These are phyloP conservation scores for Ogataea neopini DNA, from an alignment of 805 yeast genomes.

Conservation along the genomic window DNA sequence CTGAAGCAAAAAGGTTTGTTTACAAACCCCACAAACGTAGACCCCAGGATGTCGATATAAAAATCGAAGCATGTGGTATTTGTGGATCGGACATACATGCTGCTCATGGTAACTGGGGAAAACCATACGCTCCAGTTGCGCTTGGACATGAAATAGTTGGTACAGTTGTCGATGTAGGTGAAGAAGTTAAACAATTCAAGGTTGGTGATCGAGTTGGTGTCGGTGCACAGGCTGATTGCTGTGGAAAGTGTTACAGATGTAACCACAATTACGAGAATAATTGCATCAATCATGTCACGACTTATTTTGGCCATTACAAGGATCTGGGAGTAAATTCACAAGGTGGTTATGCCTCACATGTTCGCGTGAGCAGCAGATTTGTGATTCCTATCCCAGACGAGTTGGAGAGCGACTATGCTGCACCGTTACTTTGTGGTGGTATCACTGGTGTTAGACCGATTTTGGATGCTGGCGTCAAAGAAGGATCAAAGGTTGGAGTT, in stretches of 20 bases:
- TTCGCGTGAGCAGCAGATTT: conserved; percentile 62
- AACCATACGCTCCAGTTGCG: conserved; percentile 38
- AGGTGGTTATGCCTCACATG: conserved; percentile 70
- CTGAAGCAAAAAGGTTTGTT: conserved; percentile 26
- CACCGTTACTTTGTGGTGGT: conserved; percentile 80
- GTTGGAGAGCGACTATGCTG: conserved; percentile 54
- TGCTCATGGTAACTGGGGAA: conserved; percentile 51
- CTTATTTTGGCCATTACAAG: conserved; percentile 36
- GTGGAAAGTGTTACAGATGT: conserved; percentile 65
- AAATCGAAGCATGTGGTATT: conserved; percentile 48
- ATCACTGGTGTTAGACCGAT: conserved; percentile 71
- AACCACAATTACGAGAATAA: conserved; percentile 47
- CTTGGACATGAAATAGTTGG: conserved; percentile 71
- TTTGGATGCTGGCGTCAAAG: conserved; percentile 42
- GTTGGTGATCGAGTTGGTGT: conserved; percentile 79
- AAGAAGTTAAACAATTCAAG: conserved; percentile 48
- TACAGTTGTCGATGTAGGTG: conserved; percentile 57
- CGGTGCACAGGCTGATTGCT: conserved; percentile 68
- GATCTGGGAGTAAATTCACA: conserved; percentile 39
- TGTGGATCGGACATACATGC: conserved; percentile 64
- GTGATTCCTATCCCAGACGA: conserved; percentile 63
- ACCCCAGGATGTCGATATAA: conserved; percentile 45
- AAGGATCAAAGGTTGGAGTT: conserved; percentile 50
- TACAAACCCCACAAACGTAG: conserved; percentile 40
- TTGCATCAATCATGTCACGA: conserved; percentile 38